phyloP scores from a whole-genome alignment of 2,329 filamentous ascomycete species.

The Aureobasidium lini region DNA sequence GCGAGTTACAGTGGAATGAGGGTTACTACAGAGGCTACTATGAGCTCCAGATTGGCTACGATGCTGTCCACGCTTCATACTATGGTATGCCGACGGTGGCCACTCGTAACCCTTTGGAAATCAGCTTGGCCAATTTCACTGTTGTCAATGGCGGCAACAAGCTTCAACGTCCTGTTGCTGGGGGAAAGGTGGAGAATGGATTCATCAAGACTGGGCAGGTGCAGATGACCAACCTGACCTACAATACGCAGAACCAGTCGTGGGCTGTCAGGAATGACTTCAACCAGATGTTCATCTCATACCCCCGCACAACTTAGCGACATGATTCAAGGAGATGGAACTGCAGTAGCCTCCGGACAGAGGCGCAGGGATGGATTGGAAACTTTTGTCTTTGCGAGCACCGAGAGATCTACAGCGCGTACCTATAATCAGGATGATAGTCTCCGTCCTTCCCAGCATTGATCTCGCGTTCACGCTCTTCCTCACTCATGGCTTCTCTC shows the following conservation, averaged over 20 bases:
- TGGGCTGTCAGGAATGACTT: conserved; percentile 15
- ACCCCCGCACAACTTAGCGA: background rate
- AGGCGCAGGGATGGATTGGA: too few species aligned
- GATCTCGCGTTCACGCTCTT: background rate
- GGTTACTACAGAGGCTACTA: conserved; percentile 66
- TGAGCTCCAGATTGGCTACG: conserved; percentile 49
- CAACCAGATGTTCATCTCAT: conserved; percentile 3
- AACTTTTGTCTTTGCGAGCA: background rate
- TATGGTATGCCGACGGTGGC: conserved; percentile 55
- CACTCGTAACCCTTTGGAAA: conserved; percentile 53
- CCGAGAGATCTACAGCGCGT: background rate
- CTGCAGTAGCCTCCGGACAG: too few species aligned
- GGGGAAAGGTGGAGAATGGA: conserved; percentile 46
- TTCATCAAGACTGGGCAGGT: conserved; percentile 41
- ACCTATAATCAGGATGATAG: background rate
- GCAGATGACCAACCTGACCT: conserved; percentile 20
- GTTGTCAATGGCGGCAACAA: conserved; percentile 53
- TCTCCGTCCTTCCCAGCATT: background rate
- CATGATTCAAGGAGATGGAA: background rate
- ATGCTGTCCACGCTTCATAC: conserved; percentile 52
- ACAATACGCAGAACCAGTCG: conserved; percentile 18
- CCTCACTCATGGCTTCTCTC: background rate
- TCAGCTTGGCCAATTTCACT: conserved; percentile 61
- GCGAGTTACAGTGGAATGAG: conserved; percentile 63
- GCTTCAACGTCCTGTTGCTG: conserved; percentile 41